Evolutionary conservation across 2,329 filamentous ascomycete species (phyloP), one percentile per base, ranked within the genome.

Genomic region (Chaetothyriales sp.): DNA sequence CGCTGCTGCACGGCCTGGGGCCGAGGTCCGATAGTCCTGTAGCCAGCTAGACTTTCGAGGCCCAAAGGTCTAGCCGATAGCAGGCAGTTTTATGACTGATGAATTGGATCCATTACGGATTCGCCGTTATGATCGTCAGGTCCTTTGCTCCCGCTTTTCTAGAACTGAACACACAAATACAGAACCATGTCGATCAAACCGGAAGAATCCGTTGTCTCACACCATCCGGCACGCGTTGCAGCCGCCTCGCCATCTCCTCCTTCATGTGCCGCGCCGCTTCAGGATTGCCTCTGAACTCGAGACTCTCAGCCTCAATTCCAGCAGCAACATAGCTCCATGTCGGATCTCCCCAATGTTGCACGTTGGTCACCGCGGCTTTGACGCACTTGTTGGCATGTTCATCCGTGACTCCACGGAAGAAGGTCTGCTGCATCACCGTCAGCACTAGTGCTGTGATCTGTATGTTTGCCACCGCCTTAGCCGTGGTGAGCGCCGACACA

Each of bases 401-500:
- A 47, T 87, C 87, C 3, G 93, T 79, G 12, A 89, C 83, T 53
- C 84, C 83, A 45, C 83, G 81, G 65, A 89, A 95, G 61, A 95
- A 84, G 48, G 81, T 78, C 61, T 77, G 80, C 49, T 84, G 83
- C 84, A 95, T 93, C 57, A 92, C 81, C 58, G 81, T 88, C 53
- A 95, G 77, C 5, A 84, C 81, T 56, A 95, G 84, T 46, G 82
- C 82, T n/a, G 88, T 76, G 49, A 89, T 83, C 57, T 93, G 84
- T 26, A 79, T 79, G 63, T 95, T 95, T 50, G 74, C 73, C 7
- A 83, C 80, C 6, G 73, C 71, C 56, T 83, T 82, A 10, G 85
- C 82, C 2, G 80, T 78, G 42, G 76, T 75, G 43, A 95, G 75
- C 1, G 87, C 84, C 42, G 75, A 73, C 54, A 86, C 80, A 49